Evolutionary conservation across 179 eudicot species (phyloP), one percentile per base, ranked within the genome.

Genomic region (Beta lomatogona): DNA sequence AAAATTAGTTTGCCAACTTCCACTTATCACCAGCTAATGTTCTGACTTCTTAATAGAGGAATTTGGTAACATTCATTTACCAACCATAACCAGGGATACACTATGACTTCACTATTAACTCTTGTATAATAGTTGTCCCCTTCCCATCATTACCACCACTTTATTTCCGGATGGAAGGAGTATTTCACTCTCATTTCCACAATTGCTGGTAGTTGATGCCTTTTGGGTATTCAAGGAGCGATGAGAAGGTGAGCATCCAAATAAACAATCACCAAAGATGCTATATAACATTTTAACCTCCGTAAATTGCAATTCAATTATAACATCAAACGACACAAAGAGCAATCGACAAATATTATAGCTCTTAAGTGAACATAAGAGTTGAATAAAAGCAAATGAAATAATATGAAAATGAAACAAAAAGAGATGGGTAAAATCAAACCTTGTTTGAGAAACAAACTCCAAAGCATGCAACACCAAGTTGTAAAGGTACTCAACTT

Each of bases 401-500:
- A 8, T 12, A 4, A 21, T 0, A 48, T n/a, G 18, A 58, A 66
- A 73, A 70, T 10, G 16, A 52, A 63, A 25, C 68, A 25, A 78
- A 63, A 22, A 54, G 10, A 4, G 67, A 63, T 25, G 13, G 12
- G 7, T 21, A 79, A 84, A 80, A 54, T 5, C 84, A n/a, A 74
- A 96, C 99, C 97, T 91, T 79, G 90, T 85, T 83, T 93, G 90
- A 21, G 95, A 90, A 77, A 97, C 81, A 65, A 91, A 94, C 64
- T 93, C 93, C 91, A 93, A 89, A 69, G 97, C 91, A 79, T 97
- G 97, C 73, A 91, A 71, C 69, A 94, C 98, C 90, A 97, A 80
- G 70, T 92, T 89, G 91, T 97, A 92, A 48, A 97, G 90, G 75
- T 97, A 94, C 84, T 97, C 99, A 45, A 97, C 98, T 86, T 93